Evolutionary conservation across 108 stramenopile species (phyloP).

Genomic region (Ochromonas danica): DNA sequence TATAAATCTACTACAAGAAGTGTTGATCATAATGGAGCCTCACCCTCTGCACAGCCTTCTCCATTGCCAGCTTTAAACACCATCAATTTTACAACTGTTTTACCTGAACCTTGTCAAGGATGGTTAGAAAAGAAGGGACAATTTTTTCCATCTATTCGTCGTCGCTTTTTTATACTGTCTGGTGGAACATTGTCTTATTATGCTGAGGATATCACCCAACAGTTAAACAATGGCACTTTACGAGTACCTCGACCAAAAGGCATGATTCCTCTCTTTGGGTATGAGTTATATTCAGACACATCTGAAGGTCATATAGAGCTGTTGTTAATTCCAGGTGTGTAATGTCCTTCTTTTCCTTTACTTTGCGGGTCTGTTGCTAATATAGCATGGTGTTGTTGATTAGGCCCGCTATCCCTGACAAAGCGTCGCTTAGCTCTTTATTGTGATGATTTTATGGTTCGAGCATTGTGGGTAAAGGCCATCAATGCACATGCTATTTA

Average conservation of each 20-base stretch:
- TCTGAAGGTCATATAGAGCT: neutral
- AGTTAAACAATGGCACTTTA: neutral
- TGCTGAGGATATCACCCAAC: neutral
- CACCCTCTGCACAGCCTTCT: neutral
- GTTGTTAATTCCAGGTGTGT: neutral
- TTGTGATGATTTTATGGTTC: slow-evolving; percentile 4
- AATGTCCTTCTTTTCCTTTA: too few species aligned
- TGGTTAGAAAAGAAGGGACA: slow-evolving; percentile 6
- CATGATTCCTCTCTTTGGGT: neutral
- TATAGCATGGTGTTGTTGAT: too few species aligned
- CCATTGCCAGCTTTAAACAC: neutral
- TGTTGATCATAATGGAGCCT: neutral
- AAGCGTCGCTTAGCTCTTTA: neutral
- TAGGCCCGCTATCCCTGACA: neutral
- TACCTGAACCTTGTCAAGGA: neutral
- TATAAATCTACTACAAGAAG: neutral
- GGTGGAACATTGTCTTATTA: slow-evolving; percentile 21
- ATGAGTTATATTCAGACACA: neutral
- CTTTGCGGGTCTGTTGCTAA: too few species aligned
- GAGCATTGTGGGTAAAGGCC: neutral
- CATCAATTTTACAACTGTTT: neutral
- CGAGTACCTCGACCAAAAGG: neutral
- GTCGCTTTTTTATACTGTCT: neutral
- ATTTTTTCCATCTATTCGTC: neutral
- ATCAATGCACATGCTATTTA: slow-evolving; percentile 18